Percentiles rank a stretch among this genome's conserved stretches.
phyloP scores from a whole-genome alignment of 805 yeast species.

The Pichia insulana region DNA sequence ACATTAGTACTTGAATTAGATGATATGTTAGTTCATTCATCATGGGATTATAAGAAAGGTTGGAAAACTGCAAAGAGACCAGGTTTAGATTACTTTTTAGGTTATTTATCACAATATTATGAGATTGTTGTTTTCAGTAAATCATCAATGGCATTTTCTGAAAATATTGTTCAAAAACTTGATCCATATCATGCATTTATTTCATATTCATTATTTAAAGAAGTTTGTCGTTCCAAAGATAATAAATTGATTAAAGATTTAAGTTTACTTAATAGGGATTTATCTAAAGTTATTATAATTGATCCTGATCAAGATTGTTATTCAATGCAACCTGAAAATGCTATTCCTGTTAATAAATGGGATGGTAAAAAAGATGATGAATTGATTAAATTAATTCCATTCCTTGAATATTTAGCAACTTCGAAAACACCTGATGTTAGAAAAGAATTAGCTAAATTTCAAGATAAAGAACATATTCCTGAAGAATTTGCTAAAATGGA shows the following conservation, averaged over 20 bases:
- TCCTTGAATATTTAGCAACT: slow-evolving; percentile 89
- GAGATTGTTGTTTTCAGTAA: slow-evolving; percentile 89
- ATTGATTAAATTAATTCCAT: slow-evolving; percentile 75
- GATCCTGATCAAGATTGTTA: slow-evolving; percentile 70
- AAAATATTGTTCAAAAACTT: slow-evolving; percentile 73
- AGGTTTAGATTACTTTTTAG: slow-evolving; percentile 93
- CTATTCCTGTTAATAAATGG: slow-evolving; percentile 83
- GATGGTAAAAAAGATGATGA: slow-evolving; percentile 75
- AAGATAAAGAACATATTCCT: slow-evolving; percentile 57
- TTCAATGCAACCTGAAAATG: slow-evolving; percentile 86
- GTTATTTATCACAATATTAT: slow-evolving; percentile 89
- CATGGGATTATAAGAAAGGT: slow-evolving; percentile 86
- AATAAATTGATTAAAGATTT: slow-evolving; percentile 88
- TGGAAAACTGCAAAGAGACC: slow-evolving; percentile 99
- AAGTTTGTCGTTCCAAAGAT: slow-evolving; percentile 82
- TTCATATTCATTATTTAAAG: slow-evolving; percentile 80
- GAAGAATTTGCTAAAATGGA: slow-evolving; percentile 80
- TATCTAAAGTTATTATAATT: slow-evolving; percentile 67
- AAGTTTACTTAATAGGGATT: slow-evolving; percentile 82
- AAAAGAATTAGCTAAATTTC: slow-evolving; percentile 70
- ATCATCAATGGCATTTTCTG: slow-evolving; percentile 78
- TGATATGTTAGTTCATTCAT: slow-evolving; percentile 82
- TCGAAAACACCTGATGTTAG: slow-evolving; percentile 80
- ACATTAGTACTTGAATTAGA: slow-evolving; percentile 86
- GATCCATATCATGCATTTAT: slow-evolving; percentile 91